Evolutionary conservation across 1,284 basidiomycete genomes (phyloP), one percentile per base, ranked within the genome.

Genomic region (Tilletiaria anomala): DNA sequence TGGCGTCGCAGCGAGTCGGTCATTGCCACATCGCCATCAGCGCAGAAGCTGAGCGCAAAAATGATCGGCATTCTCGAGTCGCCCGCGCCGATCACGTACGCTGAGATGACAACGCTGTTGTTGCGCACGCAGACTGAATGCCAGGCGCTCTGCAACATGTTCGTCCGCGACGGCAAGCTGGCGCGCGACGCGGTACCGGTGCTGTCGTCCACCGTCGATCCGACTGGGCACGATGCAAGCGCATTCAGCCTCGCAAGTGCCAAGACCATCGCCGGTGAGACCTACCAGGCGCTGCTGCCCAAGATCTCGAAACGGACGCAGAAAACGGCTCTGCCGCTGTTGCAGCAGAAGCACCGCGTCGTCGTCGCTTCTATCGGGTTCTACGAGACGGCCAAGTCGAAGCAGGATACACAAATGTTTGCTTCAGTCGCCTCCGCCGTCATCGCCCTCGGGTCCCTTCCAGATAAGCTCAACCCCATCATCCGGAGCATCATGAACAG

Each of bases 401-500:
- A 82, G 56, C 79, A 89, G 62, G 91, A 96, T 54, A 76, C 79
- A 15, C 81, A 88, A 39, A 80, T 96, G 11, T 80, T 78, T 6
- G 85, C 93, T 6, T 78, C 84, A 0, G 82, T 93, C 54, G 86
- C 89, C 10, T 81, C 83, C 2, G 87, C 91, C 0, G 82, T 91
- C 50, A 82, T 99, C 15, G 56, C 59, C 3, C 55, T 64, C 43
- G 48, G 56, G 40, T 19, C 54, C 14, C 43, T 66, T 8, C 63
- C 63, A 0, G 34, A 47, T 6, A 97, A 96, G 71, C 80, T 99
- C 49, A 94, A 87, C 53, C 91, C 83, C 0, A 79, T 99, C 35
- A 88, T 99, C 40, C 87, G 93, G 68, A 87, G 85, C 29, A 79
- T 97, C 52, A 97, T 96, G 83, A 93, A 91, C 53, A 86, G 87